These are phyloP conservation scores for Lasiodiplodia gonubiensis DNA, from an alignment of 2,329 filamentous ascomycete genomes.

Conservation along the genomic window DNA sequence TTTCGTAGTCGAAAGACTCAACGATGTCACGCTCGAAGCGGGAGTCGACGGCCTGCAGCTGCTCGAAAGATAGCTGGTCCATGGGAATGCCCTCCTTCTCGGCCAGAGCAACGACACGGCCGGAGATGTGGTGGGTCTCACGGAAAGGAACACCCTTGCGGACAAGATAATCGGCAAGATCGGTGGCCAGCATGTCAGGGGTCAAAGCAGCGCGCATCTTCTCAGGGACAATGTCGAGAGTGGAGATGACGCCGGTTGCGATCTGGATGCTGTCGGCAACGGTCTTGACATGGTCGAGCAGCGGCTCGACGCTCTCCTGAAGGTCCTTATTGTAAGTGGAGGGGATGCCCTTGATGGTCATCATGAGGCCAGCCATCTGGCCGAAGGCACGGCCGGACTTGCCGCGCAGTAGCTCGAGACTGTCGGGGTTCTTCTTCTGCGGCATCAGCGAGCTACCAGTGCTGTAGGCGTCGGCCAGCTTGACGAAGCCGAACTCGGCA, in stretches of 20 bases:
- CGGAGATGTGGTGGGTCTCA: constrained; percentile 80
- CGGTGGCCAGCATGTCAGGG: constrained; percentile 81
- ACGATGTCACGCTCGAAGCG: constrained; percentile 75
- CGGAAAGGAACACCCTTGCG: constrained; percentile 75
- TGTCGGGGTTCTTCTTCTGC: constrained; percentile 84
- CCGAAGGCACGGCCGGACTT: constrained; percentile 80
- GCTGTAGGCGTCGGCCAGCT: constrained; percentile 77
- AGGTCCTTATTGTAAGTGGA: constrained; percentile 90
- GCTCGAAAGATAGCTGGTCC: constrained; percentile 70
- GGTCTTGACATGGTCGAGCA: constrained; percentile 84
- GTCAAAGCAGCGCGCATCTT: constrained; percentile 81
- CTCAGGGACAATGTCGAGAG: constrained; percentile 70
- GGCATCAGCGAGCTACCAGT: constrained; percentile 81
- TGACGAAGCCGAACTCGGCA: constrained; percentile 76
- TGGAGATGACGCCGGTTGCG: constrained; percentile 78
- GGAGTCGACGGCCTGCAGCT: constrained; percentile 70
- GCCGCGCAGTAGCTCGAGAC: constrained; percentile 75
- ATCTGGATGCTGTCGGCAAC: constrained; percentile 82
- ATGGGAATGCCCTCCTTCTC: constrained; percentile 71
- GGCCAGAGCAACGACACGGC: constrained; percentile 72
- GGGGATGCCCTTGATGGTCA: constrained; percentile 76
- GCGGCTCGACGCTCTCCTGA: constrained; percentile 86
- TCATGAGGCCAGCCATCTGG: constrained; percentile 80
- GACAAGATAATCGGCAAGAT: constrained; percentile 69
- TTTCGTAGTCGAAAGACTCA: constrained; percentile 78